Conservation (phyloP, 2,329 filamentous ascomycete species). For the Ambrosiella beaveri region DNA sequence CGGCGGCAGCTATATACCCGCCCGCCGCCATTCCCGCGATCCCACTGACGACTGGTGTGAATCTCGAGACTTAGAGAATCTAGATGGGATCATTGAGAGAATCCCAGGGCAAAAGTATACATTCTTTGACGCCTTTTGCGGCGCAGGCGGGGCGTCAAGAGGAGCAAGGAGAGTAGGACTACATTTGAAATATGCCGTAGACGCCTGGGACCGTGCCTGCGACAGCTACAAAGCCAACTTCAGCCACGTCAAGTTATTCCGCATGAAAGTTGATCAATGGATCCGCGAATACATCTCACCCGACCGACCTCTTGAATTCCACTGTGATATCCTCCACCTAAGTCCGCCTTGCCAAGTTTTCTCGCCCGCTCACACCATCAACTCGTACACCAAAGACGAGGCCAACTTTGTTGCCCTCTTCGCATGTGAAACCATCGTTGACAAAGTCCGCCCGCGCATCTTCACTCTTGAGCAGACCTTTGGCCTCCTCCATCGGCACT, state of each 20-base stretch:
- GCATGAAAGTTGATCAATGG: constrained; percentile 32
- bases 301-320: constrained; percentile 23
- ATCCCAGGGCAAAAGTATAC: constrained; percentile 36
- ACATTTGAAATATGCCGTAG: constrained; percentile 43
- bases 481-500: constrained; percentile 40
- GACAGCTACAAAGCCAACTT: constrained; percentile 44
- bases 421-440: constrained; percentile 36
- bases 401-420: constrained; percentile 46
- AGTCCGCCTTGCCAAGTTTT: constrained; percentile 66
- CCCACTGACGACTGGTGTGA: not conserved
- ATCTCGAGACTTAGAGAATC: not conserved
- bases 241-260: constrained; percentile 28
- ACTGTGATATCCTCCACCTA: constrained; percentile 49
- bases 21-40: not conserved
- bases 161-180: constrained; percentile 45
- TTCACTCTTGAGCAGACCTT: constrained; percentile 68
- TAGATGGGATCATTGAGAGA: constrained; percentile 2
- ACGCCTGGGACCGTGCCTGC: constrained; percentile 40
- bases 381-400: constrained; percentile 50
- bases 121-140: constrained; percentile 55
- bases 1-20: constrained; percentile 10
- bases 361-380: constrained; percentile 51
- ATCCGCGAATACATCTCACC: constrained; percentile 19
- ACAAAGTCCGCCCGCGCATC: constrained; percentile 43
- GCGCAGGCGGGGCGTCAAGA: constrained; percentile 52